Base-by-base conservation (phyloP, 2,329 filamentous ascomycete genomes). In the Laburnicola sp. region DNA sequence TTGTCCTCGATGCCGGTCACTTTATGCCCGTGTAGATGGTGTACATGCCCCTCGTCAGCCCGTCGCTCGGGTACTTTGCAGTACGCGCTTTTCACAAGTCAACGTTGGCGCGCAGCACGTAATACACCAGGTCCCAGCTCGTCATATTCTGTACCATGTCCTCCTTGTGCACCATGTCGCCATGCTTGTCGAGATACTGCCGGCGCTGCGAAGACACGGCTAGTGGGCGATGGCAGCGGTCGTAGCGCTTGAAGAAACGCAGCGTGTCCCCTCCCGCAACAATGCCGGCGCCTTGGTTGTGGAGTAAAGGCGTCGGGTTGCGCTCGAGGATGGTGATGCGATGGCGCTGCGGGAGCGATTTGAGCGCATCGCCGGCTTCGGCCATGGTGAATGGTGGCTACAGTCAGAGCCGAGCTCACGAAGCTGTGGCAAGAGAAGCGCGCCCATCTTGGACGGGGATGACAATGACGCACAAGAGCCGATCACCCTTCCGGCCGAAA, bases 141-240 rank as follows among this genome's bases (percentile, higher is more conserved):
- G 66, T 70, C 67, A 70, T 71, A 25, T 68, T 68, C 51, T 70
- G 67, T n/a, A 57, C 53, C 57, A 64, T 61, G 11, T 69, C 62
- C 45, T 65, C 59, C 31, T 54, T 54, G 27, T 68, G 61, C 22
- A 66, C 59, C 16, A 70, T 53, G 1, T 65, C 56, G 22, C 66
- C 67, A 54, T 65, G 32, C n/a, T 58, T 60, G 47, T 65, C 42
- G 23, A 70, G 43, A 26, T 69, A 68, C 36, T 69, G 66, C 21
- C 67, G 55, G 23, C 61, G 49, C 32, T 62, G 47, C 5, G 61
- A 66, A 21, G 60, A 57, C 2, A 66, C 62, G 7, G 66, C 63
- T 27, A 69, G 46, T n/a, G 59, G 43, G 16, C 63, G 58, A 4
- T 46, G 51, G 35, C 61, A 63, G 23, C 59, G 56, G 40, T 67